Conservation (phyloP, 805 yeast species). For the Candida andamanensis region DNA sequence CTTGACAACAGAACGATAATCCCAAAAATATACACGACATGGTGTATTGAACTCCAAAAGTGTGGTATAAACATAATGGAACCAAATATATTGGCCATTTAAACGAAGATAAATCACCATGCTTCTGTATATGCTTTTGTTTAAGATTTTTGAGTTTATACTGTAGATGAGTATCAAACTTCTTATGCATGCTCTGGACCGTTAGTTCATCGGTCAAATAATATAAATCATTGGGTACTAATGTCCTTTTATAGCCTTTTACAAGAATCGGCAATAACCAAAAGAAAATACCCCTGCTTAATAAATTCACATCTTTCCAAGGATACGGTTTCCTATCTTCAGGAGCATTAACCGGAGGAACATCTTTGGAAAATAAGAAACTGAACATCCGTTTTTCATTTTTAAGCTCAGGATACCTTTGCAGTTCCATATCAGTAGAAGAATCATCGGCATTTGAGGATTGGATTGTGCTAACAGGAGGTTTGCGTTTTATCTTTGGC, state of each 20-base stretch:
- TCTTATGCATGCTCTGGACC: slow-evolving; percentile 30
- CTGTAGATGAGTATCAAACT: slow-evolving; percentile 22
- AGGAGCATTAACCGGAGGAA: slow-evolving; percentile 46
- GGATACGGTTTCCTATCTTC: slow-evolving; percentile 51
- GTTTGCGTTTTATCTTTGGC: slow-evolving; percentile 3
- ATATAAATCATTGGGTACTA: slow-evolving; percentile 35
- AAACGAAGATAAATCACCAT: slow-evolving; percentile 21
- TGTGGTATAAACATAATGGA: slow-evolving; percentile 42
- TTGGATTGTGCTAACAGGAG: slow-evolving; percentile 8
- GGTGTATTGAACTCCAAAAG: slow-evolving; percentile 44
- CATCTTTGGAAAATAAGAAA: slow-evolving; percentile 42
- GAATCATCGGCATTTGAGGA: no score
- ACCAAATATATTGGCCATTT: slow-evolving; percentile 38
- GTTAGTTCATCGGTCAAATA: slow-evolving; percentile 29
- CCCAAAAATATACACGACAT: slow-evolving; percentile 38
- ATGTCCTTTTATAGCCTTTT: slow-evolving; percentile 38
- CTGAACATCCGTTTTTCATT: slow-evolving; percentile 50
- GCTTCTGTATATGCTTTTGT: slow-evolving; percentile 15
- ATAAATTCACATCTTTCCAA: slow-evolving; percentile 31
- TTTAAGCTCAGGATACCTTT: slow-evolving; percentile 14
- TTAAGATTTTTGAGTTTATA: slow-evolving; percentile 16
- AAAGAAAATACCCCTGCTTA: slow-evolving; percentile 36
- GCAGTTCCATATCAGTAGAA: slow-evolving; percentile 2
- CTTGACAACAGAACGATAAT: slow-evolving; percentile 43
- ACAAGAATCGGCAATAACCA: slow-evolving; percentile 37